phyloP scores from a whole-genome alignment of 495 filamentous ascomycete genomes.

The Oidiodendron maius region DNA sequence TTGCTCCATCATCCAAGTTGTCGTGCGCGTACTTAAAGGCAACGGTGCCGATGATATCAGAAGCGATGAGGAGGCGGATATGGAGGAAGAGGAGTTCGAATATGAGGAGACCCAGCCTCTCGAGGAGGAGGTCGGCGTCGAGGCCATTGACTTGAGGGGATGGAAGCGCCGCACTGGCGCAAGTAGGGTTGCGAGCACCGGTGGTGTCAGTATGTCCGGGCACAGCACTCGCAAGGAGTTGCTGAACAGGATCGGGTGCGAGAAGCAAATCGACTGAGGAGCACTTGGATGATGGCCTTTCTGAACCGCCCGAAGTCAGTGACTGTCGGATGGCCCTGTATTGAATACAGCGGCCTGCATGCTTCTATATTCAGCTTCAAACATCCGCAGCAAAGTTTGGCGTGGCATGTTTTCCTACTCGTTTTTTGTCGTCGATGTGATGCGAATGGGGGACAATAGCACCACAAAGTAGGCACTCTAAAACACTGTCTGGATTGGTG shows the following conservation, averaged over 20 bases:
- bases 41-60: constrained; percentile 61
- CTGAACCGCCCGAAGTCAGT: too few relatives aligned
- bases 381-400: too few relatives aligned
- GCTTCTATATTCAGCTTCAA: too few relatives aligned
- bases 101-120: constrained; percentile 19
- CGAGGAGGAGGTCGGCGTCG: constrained; percentile 10
- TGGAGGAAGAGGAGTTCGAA: constrained; percentile 40
- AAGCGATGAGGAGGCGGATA: constrained; percentile 64
- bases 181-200: not conserved
- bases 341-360: too few relatives aligned
- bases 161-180: constrained; percentile 5
- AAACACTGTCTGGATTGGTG: too few relatives aligned
- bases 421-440: too few relatives aligned
- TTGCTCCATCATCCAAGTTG: constrained; percentile 58
- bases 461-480: too few relatives aligned
- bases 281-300: too few relatives aligned
- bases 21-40: constrained; percentile 55
- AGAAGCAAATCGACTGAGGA: constrained; percentile 29
- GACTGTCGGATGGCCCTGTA: too few relatives aligned
- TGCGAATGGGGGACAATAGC: too few relatives aligned
- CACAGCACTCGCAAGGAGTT: constrained; percentile 48
- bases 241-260: constrained; percentile 47
- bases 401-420: too few relatives aligned
- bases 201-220: constrained; percentile 34
- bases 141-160: constrained; percentile 5